Evolutionary conservation across 2,329 filamentous ascomycete species (phyloP).

Genomic region (Rhinocladiella mackenziei): DNA sequence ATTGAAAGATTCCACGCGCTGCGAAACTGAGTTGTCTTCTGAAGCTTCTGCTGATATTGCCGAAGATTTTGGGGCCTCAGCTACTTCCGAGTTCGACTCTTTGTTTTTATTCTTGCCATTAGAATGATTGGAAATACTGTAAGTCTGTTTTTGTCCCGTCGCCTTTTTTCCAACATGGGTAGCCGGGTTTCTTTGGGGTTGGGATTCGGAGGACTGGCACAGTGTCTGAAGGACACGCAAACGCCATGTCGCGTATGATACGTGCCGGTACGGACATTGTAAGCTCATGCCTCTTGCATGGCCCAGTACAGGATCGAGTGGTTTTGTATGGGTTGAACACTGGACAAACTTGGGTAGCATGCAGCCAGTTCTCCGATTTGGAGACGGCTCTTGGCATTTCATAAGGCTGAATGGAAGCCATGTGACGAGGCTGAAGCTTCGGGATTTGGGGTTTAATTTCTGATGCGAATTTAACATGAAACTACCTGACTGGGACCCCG

Average conservation of each 20-base stretch:
- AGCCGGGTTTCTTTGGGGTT: neutral
- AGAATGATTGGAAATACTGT: neutral
- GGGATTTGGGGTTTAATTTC: too few species aligned
- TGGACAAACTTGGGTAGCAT: too few species aligned
- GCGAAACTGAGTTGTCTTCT: neutral
- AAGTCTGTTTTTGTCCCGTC: neutral
- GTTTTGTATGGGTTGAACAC: too few species aligned
- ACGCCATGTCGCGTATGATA: conserved; percentile 25
- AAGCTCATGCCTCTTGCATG: conserved; percentile 26
- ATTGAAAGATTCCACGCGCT: conserved; percentile 7
- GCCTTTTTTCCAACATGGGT: neutral
- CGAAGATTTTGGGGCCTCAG: neutral
- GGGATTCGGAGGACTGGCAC: neutral
- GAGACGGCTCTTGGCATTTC: neutral
- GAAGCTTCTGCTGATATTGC: neutral
- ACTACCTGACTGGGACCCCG: too few species aligned
- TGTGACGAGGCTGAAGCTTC: neutral
- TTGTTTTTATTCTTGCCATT: neutral
- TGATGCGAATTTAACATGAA: too few species aligned
- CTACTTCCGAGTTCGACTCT: neutral
- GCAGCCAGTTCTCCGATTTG: too few species aligned
- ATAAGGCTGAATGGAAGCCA: neutral
- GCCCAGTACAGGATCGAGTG: too few species aligned
- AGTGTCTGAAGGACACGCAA: conserved; percentile 15
- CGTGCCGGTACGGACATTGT: conserved; percentile 18